phyloP scores from a whole-genome alignment of 495 filamentous ascomycete species.

The Pseudotulostoma volvatum region DNA sequence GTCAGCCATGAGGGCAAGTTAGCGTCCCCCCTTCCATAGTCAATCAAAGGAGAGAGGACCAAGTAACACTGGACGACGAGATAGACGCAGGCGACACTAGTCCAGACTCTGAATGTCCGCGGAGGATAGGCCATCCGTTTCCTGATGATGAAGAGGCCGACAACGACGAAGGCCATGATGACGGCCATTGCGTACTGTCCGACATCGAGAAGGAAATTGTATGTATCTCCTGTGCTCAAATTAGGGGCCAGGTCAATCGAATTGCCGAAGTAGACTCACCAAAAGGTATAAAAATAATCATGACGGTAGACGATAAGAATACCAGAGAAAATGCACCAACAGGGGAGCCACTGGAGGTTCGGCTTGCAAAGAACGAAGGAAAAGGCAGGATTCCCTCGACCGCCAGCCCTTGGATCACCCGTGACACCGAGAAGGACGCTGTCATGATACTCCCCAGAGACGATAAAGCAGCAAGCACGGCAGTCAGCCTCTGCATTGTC shows the following conservation, averaged over 20 bases:
- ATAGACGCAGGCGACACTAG: conserved; percentile 1
- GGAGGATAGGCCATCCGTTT: not conserved
- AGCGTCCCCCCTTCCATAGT: too few species aligned
- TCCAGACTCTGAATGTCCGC: not conserved
- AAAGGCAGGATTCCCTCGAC: conserved; percentile 49
- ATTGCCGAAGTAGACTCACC: too few species aligned
- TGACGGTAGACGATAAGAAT: too few species aligned
- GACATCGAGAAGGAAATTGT: conserved; percentile 1
- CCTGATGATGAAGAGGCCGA: conserved; percentile 3
- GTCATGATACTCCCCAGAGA: conserved; percentile 55
- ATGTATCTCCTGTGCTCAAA: conserved; percentile 1
- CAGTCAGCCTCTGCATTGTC: conserved; percentile 40
- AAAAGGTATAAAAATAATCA: too few species aligned
- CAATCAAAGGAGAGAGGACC: not conserved
- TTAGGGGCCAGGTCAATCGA: too few species aligned
- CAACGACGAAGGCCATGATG: conserved; percentile 1
- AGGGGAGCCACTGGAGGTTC: too few species aligned
- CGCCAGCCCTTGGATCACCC: conserved; percentile 48
- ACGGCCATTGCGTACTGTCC: not conserved
- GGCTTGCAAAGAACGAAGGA: too few species aligned
- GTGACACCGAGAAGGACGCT: conserved; percentile 52
- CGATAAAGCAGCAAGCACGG: conserved; percentile 56
- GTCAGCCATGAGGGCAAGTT: too few species aligned
- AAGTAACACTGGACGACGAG: conserved; percentile 1
- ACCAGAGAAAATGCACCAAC: not conserved